These are phyloP conservation scores for Iris macrosiphon DNA, from an alignment of 106 monocot genomes.

Conservation along the genomic window DNA sequence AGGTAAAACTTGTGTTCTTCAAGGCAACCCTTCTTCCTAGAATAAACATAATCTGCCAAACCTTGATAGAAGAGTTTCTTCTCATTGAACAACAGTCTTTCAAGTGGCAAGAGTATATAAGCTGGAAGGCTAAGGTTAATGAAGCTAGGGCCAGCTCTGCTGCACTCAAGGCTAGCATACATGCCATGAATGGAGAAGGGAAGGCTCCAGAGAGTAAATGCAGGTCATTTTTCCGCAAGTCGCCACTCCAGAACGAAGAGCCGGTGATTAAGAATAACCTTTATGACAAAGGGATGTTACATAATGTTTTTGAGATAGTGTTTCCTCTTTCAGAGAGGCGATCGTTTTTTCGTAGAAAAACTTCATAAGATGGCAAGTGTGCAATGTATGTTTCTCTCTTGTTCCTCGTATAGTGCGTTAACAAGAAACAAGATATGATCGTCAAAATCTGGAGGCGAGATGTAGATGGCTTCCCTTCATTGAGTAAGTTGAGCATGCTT, in stretches of 20 bases:
- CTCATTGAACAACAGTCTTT: conserved; percentile 87
- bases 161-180: conserved; percentile 49
- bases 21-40: background rate
- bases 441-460: too few species aligned
- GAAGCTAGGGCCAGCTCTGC: conserved; percentile 78
- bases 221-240: conserved; percentile 42
- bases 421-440: too few species aligned
- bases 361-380: background rate
- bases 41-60: too few species aligned
- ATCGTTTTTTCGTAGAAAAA: conserved; percentile 47
- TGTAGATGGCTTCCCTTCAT: too few species aligned
- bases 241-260: conserved; percentile 34
- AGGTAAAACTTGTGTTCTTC: conserved; percentile 34
- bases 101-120: conserved; percentile 96
- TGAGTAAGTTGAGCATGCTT: too few species aligned
- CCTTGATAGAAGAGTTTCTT: too few species aligned
- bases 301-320: conserved; percentile 60
- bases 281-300: conserved; percentile 59
- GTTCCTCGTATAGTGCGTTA: too few species aligned
- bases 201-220: conserved; percentile 51
- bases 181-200: conserved; percentile 22
- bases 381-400: too few species aligned
- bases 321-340: conserved; percentile 59
- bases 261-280: conserved; percentile 53
- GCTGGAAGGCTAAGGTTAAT: conserved; percentile 77